A percentile compares a stretch with the other conserved stretches of the same genome.
phyloP scores from a whole-genome alignment of 2,329 filamentous ascomycete genomes.

The Lachnellula willkommii region DNA sequence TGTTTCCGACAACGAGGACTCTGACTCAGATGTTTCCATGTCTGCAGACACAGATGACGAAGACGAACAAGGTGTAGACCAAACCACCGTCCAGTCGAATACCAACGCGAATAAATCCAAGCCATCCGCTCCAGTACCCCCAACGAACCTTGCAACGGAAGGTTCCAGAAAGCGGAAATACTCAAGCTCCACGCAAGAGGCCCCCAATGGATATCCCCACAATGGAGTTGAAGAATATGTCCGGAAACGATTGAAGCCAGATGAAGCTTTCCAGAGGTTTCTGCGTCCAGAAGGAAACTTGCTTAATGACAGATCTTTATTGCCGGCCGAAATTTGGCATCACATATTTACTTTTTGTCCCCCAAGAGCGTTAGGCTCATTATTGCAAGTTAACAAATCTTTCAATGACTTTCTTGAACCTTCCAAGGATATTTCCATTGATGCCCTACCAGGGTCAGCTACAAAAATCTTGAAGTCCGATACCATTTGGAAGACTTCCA shows the following conservation, averaged over 20 bases:
- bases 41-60: slow-evolving; percentile 32
- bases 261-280: slow-evolving; percentile 13
- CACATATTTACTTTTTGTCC: slow-evolving; percentile 62
- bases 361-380: slow-evolving; percentile 56
- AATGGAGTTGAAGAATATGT: slow-evolving; percentile 14
- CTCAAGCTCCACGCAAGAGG: slow-evolving; percentile 10
- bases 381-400: slow-evolving; percentile 62
- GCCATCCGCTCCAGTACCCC: neutral
- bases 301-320: slow-evolving; percentile 28
- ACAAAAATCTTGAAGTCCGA: slow-evolving; percentile 49
- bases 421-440: slow-evolving; percentile 31
- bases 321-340: slow-evolving; percentile 64
- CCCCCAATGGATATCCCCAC: slow-evolving; percentile 14
- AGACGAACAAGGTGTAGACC: slow-evolving; percentile 22
- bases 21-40: slow-evolving; percentile 35
- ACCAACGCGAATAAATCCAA: slow-evolving; percentile 1
- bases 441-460: slow-evolving; percentile 33
- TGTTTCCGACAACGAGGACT: slow-evolving; percentile 24
- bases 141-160: slow-evolving; percentile 3
- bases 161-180: slow-evolving; percentile 27
- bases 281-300: slow-evolving; percentile 19
- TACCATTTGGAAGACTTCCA: slow-evolving; percentile 64
- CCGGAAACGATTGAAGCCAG: slow-evolving; percentile 27
- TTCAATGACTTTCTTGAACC: slow-evolving; percentile 58
- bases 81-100: slow-evolving; percentile 5